Evolutionary conservation across 2,329 filamentous ascomycete species (phyloP).

Genomic region (Fusarium avenaceum): DNA sequence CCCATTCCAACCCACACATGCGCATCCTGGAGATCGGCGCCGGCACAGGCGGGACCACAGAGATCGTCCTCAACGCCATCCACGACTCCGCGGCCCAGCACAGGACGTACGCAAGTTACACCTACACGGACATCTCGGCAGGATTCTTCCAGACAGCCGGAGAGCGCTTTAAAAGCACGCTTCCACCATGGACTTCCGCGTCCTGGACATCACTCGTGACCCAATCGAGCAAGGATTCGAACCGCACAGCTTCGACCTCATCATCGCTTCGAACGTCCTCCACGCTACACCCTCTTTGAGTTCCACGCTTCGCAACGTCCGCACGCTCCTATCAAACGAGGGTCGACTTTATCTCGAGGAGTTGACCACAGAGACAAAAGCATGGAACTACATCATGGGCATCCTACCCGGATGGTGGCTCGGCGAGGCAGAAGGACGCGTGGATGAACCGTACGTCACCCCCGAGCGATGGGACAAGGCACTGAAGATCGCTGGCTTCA

Average conservation of each 20-base stretch:
- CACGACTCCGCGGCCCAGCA: slow-evolving; percentile 4
- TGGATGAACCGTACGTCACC: slow-evolving; percentile 46
- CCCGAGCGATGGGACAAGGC: slow-evolving; percentile 47
- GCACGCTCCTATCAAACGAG: slow-evolving; percentile 35
- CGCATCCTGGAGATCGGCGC: slow-evolving; percentile 32
- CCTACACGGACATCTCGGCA: slow-evolving; percentile 50
- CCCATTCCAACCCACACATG: slow-evolving; percentile 36
- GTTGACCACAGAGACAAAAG: slow-evolving; percentile 10
- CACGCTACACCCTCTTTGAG: slow-evolving; percentile 48
- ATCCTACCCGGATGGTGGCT: slow-evolving; percentile 54
- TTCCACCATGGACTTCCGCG: slow-evolving; percentile 43
- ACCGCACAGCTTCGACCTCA: slow-evolving; percentile 46
- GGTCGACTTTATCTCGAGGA: slow-evolving; percentile 14
- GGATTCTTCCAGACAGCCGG: slow-evolving; percentile 49
- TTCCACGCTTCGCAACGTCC: slow-evolving; percentile 43
- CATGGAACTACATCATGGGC: slow-evolving; percentile 49
- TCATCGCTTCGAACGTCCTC: slow-evolving; percentile 51
- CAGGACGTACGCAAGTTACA: slow-evolving; percentile 39
- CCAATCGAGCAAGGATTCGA: slow-evolving; percentile 50
- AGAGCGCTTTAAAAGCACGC: slow-evolving; percentile 36
- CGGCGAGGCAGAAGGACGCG: slow-evolving; percentile 45
- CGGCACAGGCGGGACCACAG: too few species aligned
- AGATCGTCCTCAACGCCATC: slow-evolving; percentile 42
- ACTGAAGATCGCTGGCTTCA: slow-evolving; percentile 47
- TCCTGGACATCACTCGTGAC: slow-evolving; percentile 52